These are phyloP conservation scores for Tulasnella sp. DNA, from an alignment of 768 basidiomycete species.

Conservation along the genomic window DNA sequence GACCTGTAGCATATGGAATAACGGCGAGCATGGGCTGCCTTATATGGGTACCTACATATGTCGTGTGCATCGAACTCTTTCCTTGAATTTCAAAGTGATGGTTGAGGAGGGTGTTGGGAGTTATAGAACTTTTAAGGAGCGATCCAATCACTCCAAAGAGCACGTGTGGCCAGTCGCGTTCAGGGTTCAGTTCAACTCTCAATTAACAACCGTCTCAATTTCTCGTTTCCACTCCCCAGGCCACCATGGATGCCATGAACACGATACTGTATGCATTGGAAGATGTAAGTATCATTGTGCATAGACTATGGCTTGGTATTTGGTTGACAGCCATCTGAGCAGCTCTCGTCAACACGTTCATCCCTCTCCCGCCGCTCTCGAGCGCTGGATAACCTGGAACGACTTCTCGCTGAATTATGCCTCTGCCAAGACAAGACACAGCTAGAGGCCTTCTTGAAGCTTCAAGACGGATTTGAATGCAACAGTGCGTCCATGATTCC, in stretches of 20 bases:
- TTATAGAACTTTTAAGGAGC: too few species aligned
- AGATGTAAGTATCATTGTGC: constrained; percentile 39
- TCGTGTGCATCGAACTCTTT: too few species aligned
- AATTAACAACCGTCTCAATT: not conserved
- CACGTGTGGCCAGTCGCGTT: not conserved
- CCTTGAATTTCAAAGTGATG: too few species aligned
- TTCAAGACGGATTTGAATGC: constrained; percentile 75
- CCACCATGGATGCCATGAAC: constrained; percentile 10
- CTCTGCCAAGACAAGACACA: constrained; percentile 30
- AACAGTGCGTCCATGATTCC: constrained; percentile 46
- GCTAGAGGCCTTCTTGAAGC: constrained; percentile 43
- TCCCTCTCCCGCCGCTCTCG: constrained; percentile 40
- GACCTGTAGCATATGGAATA: too few species aligned
- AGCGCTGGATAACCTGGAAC: constrained; percentile 41
- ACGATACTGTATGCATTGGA: constrained; percentile 44
- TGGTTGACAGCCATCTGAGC: constrained; percentile 17
- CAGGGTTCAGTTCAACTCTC: not conserved
- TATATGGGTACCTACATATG: too few species aligned
- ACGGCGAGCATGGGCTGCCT: too few species aligned
- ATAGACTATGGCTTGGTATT: not conserved
- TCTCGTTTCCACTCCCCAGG: not conserved
- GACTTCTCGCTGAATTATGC: constrained; percentile 35
- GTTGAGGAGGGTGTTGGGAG: too few species aligned
- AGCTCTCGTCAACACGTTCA: constrained; percentile 57
- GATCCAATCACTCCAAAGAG: not conserved